Base-by-base conservation (phyloP, 2,329 filamentous ascomycete genomes). In the Trichoderma sp. region DNA sequence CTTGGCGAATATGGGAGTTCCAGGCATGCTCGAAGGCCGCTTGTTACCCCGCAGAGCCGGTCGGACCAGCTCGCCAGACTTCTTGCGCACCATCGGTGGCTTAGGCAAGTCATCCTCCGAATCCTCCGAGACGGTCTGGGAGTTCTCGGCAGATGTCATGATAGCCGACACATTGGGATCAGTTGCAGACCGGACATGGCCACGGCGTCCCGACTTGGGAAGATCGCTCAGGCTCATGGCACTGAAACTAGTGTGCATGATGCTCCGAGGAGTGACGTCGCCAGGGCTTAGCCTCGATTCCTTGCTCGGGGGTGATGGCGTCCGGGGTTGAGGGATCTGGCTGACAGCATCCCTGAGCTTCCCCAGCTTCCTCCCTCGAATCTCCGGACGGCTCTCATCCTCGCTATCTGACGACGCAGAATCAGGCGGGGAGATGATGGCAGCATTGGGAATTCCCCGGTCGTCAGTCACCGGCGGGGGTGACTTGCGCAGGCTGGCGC, bases 41-140 rank as follows among this genome's bases (percentile, higher is more conserved):
- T 92, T 86, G 71, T 87, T 87, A 13, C 92, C 84, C 60, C 95
- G 89, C 61, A 99, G 86, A 22, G 95, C 95, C 13, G 95, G 95
- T 73, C 95, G 90, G 68, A 99, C 95, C 39, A 99, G 86, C 80
- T 99, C 95, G 37, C 95, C 95, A 45, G 95, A 98, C 85, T 99
- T 99, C 83, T 99, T 99, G 74, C 95, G 90, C 12, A 99, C 89
- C 89, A 98, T 96, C 64, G 89, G 89, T n/a, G 94, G 93, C 80
- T 95, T 96, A 73, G 82, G 84, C 69, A 86, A 73, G 67, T 90
- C 81, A 75, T 85, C 90, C 71, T 79, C 87, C 75, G 90, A 89
- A 69, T 92, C 89, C 58, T 90, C 88, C 1, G 87, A 89, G 9
- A 76, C 79, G 2, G 81, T 81, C 35, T 82, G 70, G 2, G 86